Conservation (phyloP, 139 green algal species). For the Chloropicon primus region DNA sequence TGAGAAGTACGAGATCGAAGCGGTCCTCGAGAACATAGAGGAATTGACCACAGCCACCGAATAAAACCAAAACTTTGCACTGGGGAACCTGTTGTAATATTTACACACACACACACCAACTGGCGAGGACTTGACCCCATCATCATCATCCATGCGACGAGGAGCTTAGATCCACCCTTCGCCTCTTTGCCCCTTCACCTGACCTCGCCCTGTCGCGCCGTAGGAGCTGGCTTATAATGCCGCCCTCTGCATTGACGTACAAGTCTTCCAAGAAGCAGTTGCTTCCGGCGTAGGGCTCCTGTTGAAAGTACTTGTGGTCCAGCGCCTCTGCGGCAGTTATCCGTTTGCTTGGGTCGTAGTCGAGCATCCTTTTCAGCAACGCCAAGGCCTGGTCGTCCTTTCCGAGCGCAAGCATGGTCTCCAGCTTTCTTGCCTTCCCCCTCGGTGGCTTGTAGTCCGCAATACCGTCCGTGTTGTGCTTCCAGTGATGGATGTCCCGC, state of each 20-base stretch:
- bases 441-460: neutral
- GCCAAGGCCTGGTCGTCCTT: conserved; percentile 10
- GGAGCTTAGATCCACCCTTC: neutral
- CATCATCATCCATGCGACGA: too few species aligned
- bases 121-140: too few species aligned
- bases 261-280: neutral
- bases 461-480: neutral
- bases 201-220: too few species aligned
- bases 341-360: conserved; percentile 37
- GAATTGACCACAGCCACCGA: neutral
- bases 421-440: neutral
- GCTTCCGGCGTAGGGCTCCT: conserved; percentile 15
- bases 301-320: conserved; percentile 38
- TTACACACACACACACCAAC: too few species aligned
- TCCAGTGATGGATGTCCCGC: neutral
- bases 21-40: neutral
- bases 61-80: too few species aligned
- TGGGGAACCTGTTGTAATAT: too few species aligned
- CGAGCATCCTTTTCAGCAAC: conserved; percentile 35
- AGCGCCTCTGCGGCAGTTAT: conserved; percentile 39
- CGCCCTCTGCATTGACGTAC: too few species aligned
- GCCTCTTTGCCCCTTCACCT: neutral
- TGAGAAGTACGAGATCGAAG: neutral
- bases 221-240: too few species aligned
- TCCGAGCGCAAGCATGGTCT: neutral